A percentile compares a stretch with the other conserved stretches of the same genome.
Conservation (phyloP, 2,329 filamentous ascomycete genomes). For the Calonectria pseudoturangicola region DNA sequence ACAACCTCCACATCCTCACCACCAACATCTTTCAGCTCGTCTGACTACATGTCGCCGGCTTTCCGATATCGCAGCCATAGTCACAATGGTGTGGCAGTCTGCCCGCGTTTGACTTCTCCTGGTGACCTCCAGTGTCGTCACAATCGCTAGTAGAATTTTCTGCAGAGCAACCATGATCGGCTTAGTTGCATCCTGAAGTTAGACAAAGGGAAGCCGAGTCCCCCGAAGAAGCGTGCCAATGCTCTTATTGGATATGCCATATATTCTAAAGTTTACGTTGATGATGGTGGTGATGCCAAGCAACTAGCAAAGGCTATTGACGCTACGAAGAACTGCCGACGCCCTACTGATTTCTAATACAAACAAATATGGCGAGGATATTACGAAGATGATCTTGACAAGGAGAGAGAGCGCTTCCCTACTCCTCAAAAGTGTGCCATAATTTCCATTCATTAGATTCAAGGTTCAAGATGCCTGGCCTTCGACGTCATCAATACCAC, state of each 20-base stretch:
- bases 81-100: not conserved
- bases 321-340: too few relatives aligned
- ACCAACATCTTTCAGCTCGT: constrained; percentile 1
- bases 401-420: not conserved
- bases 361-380: not conserved
- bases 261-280: not conserved
- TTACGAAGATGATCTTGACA: not conserved
- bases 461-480: constrained; percentile 38
- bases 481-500: constrained; percentile 48
- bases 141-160: not conserved
- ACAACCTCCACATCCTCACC: not conserved
- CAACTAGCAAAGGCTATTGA: not conserved
- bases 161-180: not conserved
- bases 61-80: constrained; percentile 7
- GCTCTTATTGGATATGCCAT: not conserved
- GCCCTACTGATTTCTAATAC: not conserved
- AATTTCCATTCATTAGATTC: not conserved
- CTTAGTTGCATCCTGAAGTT: too few relatives aligned
- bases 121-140: not conserved
- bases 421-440: not conserved
- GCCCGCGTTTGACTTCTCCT: not conserved
- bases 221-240: not conserved
- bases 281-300: not conserved
- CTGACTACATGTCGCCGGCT: not conserved
- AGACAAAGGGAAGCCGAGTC: not conserved